Evolutionary conservation across 1,284 basidiomycete genomes (phyloP).

Genomic region (Tylopilus orsonianus): DNA sequence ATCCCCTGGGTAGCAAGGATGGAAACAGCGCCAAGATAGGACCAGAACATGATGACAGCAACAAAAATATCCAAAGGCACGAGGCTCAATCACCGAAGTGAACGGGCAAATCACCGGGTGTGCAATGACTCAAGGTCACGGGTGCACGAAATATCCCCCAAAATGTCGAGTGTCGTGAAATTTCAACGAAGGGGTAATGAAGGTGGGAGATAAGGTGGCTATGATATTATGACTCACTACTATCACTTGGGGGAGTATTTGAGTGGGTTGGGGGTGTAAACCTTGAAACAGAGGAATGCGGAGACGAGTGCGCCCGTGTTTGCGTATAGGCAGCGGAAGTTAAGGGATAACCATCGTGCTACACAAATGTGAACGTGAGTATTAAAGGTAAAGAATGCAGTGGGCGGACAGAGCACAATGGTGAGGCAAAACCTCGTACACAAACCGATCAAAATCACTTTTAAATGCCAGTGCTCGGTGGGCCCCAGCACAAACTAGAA

Average conservation of each 20-base stretch:
- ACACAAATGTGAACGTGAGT: slow-evolving; percentile 6
- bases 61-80: slow-evolving; percentile 1
- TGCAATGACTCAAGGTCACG: background rate
- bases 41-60: background rate
- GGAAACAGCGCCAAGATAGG: slow-evolving; percentile 1
- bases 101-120: background rate
- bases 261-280: slow-evolving; percentile 27
- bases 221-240: slow-evolving; percentile 23
- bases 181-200: background rate
- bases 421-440: background rate
- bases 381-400: background rate
- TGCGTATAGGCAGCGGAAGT: slow-evolving; percentile 8
- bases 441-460: background rate
- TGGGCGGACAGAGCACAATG: background rate
- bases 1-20: background rate
- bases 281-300: slow-evolving; percentile 20
- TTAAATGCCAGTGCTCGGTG: no score
- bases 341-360: slow-evolving; percentile 20
- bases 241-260: slow-evolving; percentile 28
- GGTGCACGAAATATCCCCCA: background rate
- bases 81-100: slow-evolving; percentile 1
- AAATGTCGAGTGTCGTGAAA: no score
- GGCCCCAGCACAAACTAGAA: background rate
- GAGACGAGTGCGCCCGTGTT: slow-evolving; percentile 16
- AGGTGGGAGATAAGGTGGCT: background rate